Conservation (phyloP, 441 rosid species). For the Capsella rubella region DNA sequence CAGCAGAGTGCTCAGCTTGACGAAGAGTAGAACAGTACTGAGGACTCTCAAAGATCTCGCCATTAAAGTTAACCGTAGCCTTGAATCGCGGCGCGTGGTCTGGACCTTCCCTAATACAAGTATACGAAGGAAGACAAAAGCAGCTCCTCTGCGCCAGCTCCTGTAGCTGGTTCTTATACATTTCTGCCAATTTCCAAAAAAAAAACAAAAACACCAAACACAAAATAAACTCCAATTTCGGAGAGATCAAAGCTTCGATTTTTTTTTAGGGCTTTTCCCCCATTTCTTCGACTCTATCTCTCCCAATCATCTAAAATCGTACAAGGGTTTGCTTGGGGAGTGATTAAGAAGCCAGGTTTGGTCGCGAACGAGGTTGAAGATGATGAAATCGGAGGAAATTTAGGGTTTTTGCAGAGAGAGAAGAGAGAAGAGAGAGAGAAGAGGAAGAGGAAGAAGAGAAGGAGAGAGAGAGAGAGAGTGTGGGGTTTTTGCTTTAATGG, state of each 20-base stretch:
- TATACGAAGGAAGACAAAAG: conserved; percentile 90
- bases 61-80: conserved; percentile 93
- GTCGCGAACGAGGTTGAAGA: conserved; percentile 29
- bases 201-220: neutral
- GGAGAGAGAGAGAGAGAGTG: conserved; percentile 12
- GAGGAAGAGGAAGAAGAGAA: neutral
- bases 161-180: conserved; percentile 97
- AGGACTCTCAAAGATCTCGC: conserved; percentile 95
- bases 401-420: conserved; percentile 52
- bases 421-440: conserved; percentile 20
- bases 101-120: conserved; percentile 94
- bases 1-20: conserved; percentile 99
- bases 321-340: neutral
- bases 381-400: conserved; percentile 43
- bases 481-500: conserved; percentile 40
- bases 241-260: neutral
- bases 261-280: conserved; percentile 22
- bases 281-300: neutral
- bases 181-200: conserved; percentile 39
- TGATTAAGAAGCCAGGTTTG: conserved; percentile 21
- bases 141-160: conserved; percentile 99
- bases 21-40: conserved; percentile 95
- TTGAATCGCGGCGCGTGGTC: conserved; percentile 99
- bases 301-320: conserved; percentile 2
- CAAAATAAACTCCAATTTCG: neutral